Percentiles rank a stretch among this genome's conserved stretches.
phyloP scores from a whole-genome alignment of 1,284 basidiomycete genomes.

The Cerrena zonata region DNA sequence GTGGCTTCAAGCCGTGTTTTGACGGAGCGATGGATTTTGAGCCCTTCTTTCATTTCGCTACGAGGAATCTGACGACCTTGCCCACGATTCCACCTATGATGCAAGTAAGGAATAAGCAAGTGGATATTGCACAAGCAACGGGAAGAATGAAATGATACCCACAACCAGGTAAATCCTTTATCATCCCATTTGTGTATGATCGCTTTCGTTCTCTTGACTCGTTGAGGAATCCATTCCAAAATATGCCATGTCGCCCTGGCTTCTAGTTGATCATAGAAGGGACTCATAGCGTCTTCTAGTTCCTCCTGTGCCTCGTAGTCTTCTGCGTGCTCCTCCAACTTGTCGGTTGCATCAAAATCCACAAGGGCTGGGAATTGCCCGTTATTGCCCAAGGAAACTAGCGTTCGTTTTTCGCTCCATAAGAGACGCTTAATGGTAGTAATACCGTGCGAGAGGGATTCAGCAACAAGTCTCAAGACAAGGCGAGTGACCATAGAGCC shows the following conservation, averaged over 20 bases:
- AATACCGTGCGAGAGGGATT: background rate
- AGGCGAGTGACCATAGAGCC: background rate
- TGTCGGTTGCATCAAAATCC: constrained; percentile 1
- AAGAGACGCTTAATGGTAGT: background rate
- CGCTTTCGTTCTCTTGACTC: constrained; percentile 6
- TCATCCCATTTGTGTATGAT: constrained; percentile 6
- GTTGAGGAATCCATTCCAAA: constrained; percentile 8
- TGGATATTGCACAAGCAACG: background rate
- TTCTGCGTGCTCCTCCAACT: constrained; percentile 5
- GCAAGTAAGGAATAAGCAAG: background rate
- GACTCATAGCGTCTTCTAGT: constrained; percentile 5
- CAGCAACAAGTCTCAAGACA: background rate
- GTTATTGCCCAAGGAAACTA: background rate
- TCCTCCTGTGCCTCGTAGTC: constrained; percentile 6
- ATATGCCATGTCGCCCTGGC: constrained; percentile 6
- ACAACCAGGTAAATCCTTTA: constrained; percentile 6
- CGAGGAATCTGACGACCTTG: constrained; percentile 8
- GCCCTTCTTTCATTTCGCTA: constrained; percentile 8
- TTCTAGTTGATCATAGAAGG: constrained; percentile 7
- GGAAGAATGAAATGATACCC: background rate
- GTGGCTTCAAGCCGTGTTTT: constrained; percentile 11
- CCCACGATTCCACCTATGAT: constrained; percentile 10
- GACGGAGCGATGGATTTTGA: constrained; percentile 12
- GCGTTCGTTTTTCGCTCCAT: background rate
- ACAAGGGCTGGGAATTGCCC: background rate